These are phyloP conservation scores for Boletus pseudo-olivaceus DNA, from an alignment of 768 basidiomycete genomes.

Conservation along the genomic window DNA sequence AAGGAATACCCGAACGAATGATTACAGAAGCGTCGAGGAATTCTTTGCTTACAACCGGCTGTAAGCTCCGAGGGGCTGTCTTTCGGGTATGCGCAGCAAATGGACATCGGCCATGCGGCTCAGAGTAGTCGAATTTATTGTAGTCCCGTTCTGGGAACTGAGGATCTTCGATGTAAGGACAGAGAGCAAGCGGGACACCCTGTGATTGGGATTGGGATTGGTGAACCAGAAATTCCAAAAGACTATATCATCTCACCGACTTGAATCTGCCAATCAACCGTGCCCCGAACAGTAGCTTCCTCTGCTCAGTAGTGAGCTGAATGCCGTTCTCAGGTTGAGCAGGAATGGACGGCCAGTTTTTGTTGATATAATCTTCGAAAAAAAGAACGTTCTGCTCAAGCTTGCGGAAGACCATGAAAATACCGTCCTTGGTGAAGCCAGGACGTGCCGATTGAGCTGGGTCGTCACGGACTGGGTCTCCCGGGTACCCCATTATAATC, in stretches of 20 bases:
- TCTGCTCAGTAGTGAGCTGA: background rate
- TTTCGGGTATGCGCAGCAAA: background rate
- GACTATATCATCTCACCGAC: background rate
- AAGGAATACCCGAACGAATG: background rate
- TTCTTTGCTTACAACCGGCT: background rate
- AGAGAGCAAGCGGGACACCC: background rate
- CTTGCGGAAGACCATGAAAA: background rate
- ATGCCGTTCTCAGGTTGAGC: background rate
- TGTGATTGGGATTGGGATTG: background rate
- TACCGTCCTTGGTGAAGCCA: background rate
- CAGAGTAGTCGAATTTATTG: background rate
- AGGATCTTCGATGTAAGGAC: background rate
- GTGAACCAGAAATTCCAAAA: background rate
- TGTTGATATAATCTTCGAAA: background rate
- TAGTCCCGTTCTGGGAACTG: no score
- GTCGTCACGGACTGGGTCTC: background rate
- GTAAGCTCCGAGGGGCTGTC: background rate
- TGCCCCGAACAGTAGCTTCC: background rate
- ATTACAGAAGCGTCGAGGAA: background rate
- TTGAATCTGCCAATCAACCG: background rate
- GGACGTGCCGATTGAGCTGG: background rate
- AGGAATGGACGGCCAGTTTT: background rate
- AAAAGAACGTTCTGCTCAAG: background rate
- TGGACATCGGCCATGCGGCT: background rate
- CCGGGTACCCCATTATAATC: background rate